Conservation (phyloP, 2,329 filamentous ascomycete genomes). For the Cercospora berteroae region DNA sequence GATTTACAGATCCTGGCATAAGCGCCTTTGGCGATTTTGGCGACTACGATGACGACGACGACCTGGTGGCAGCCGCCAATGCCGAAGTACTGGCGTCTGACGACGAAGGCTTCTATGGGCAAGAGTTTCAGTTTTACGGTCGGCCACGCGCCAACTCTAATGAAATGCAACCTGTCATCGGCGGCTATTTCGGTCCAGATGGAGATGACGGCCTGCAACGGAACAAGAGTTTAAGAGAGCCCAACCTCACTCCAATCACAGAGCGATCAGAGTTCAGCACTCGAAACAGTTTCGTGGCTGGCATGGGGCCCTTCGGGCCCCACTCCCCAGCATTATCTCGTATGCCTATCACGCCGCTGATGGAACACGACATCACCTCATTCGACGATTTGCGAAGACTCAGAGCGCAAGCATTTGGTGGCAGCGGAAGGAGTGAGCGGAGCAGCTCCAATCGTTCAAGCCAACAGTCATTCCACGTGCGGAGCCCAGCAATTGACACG, state of each 20-base stretch:
- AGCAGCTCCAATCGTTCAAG: slow-evolving; percentile 26
- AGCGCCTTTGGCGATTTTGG: slow-evolving; percentile 39
- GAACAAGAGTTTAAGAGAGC: slow-evolving; percentile 76
- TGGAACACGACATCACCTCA: slow-evolving; percentile 28
- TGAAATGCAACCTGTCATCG: slow-evolving; percentile 63
- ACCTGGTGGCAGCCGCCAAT: slow-evolving; percentile 92
- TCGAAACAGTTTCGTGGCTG: slow-evolving; percentile 77
- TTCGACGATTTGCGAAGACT: slow-evolving; percentile 39
- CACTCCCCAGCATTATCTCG: slow-evolving; percentile 73
- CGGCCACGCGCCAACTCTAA: slow-evolving; percentile 44
- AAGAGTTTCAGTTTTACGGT: slow-evolving; percentile 96
- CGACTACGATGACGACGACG: slow-evolving; percentile 70
- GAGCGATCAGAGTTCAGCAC: slow-evolving; percentile 96
- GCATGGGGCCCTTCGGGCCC: slow-evolving; percentile 53
- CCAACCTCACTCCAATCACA: slow-evolving; percentile 92
- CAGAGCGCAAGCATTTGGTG: slow-evolving; percentile 56
- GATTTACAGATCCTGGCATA: slow-evolving; percentile 47
- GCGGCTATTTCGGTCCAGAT: slow-evolving; percentile 83
- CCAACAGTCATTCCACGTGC: slow-evolving; percentile 18
- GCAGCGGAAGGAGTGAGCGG: slow-evolving; percentile 34
- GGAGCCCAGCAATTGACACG: slow-evolving; percentile 17
- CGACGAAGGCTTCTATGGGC: slow-evolving; percentile 89
- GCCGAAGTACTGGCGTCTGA: slow-evolving; percentile 90
- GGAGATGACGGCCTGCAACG: slow-evolving; percentile 62
- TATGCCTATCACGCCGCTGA: slow-evolving; percentile 40